These are phyloP conservation scores for Picea abies DNA, from an alignment of 83 land plant genomes.

Conservation along the genomic window DNA sequence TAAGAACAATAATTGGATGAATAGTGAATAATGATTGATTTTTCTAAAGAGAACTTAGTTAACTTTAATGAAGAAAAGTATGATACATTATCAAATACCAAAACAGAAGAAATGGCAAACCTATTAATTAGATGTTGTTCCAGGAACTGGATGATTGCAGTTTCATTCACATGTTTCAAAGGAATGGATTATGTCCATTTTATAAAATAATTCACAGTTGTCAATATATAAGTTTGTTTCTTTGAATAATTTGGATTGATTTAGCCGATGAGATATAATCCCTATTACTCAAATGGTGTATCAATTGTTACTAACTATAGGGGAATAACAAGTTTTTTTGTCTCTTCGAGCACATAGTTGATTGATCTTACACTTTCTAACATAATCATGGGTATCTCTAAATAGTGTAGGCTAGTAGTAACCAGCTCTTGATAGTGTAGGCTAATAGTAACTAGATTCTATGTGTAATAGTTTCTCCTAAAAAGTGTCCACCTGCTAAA, in stretches of 20 bases:
- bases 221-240: not conserved
- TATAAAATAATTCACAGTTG: not conserved
- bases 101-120: not conserved
- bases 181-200: not conserved
- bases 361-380: not conserved
- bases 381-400: not conserved
- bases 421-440: not conserved
- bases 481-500: not conserved
- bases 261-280: not conserved
- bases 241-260: not conserved
- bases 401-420: not conserved
- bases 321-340: not conserved
- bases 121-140: not conserved
- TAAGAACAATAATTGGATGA: too few species aligned
- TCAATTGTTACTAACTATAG: not conserved
- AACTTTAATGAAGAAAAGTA: too few species aligned
- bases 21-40: too few species aligned
- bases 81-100: too few species aligned
- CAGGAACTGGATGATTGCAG: not conserved
- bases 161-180: not conserved
- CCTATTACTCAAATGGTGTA: not conserved
- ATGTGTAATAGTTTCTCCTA: not conserved
- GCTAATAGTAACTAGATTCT: too few species aligned
- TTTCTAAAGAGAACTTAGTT: too few species aligned
- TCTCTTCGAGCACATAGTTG: not conserved